Percentiles rank a stretch among this genome's conserved stretches.
These are phyloP conservation scores for Didymellaceae sp. DNA, from an alignment of 2,329 filamentous ascomycete species.

Conservation along the genomic window DNA sequence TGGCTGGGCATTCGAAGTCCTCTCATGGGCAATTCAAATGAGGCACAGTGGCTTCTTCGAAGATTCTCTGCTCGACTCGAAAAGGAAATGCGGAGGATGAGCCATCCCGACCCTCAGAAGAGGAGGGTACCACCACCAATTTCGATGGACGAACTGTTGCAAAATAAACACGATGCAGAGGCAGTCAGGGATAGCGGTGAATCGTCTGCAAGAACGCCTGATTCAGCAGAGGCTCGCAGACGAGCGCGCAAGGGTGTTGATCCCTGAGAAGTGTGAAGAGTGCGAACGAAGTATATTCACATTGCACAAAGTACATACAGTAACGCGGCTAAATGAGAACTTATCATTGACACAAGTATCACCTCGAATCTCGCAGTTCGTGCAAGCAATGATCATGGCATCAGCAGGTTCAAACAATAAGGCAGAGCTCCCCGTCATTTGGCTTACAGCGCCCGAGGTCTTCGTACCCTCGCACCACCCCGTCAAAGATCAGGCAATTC, in stretches of 20 bases:
- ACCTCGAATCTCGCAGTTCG: neutral
- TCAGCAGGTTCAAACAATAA: neutral
- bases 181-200: conserved; percentile 9
- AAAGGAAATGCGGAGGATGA: conserved; percentile 42
- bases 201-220: conserved; percentile 16
- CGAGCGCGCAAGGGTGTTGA: conserved; percentile 2
- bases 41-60: conserved; percentile 77
- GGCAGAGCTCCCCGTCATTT: conserved; percentile 2
- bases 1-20: conserved; percentile 76
- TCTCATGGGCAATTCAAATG: conserved; percentile 70
- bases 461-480: conserved; percentile 1
- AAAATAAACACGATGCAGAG: conserved; percentile 2
- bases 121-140: conserved; percentile 39
- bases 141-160: conserved; percentile 39
- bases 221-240: conserved; percentile 20
- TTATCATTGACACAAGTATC: neutral
- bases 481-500: neutral
- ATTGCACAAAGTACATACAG: neutral
- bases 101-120: conserved; percentile 21
- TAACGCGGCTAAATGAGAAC: neutral
- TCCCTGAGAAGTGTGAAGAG: conserved; percentile 13
- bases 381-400: neutral
- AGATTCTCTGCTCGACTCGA: conserved; percentile 65
- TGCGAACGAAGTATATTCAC: neutral
- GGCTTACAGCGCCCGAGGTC: conserved; percentile 7